Evolutionary conservation across 2,329 filamentous ascomycete genomes (phyloP), one percentile per base, ranked within the genome.

Genomic region (Colletotrichum chlorophyti): DNA sequence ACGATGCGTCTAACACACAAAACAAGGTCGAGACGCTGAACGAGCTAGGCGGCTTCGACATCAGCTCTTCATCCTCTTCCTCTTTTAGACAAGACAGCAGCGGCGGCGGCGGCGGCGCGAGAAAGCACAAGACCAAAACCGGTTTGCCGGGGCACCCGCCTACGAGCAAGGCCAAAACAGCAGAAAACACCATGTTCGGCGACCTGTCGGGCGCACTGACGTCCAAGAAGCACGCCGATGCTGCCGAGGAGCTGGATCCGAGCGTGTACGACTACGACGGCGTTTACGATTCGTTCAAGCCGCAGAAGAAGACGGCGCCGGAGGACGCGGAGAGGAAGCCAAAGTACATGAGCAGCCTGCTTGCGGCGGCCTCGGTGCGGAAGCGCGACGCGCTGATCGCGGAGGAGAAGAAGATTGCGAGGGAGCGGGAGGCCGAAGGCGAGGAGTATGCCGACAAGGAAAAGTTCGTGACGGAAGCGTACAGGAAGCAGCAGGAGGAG

Each of bases 191-290:
- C 46, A 76, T 81, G 68, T 88, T 85, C 65, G 83, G 83, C 31
- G 89, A 93, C 67, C 80, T 91, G 2, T 90, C 90, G 3, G 84
- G 85, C 65, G 76, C 84, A 1, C 78, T 88, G 27, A 78, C 85
- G 26, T 85, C 89, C 23, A 83, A 84, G 50, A 86, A 83, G 65
- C 81, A 89, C 65, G 83, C 85, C 32, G 79, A 87, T 62, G 84
- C 85, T 14, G 90, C 90, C 2, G 79, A 86, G 61, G 81, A 85
- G 58, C 69, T 89, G 8, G 91, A 95, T 66, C 78, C 90, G 2
- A 88, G 85, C 45, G 87, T 95, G 65, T 95, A 93, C 78, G 91
- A 95, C 74, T 96, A 95, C 76, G 91, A 96, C 70, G 83, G 83
- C 2, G 90, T 91, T 19, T 93, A 92, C 75, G 91, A 94, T 65